Evolutionary conservation across 495 filamentous ascomycete species (phyloP), one percentile per base, ranked within the genome.

Genomic region (Neurospora sp.): DNA sequence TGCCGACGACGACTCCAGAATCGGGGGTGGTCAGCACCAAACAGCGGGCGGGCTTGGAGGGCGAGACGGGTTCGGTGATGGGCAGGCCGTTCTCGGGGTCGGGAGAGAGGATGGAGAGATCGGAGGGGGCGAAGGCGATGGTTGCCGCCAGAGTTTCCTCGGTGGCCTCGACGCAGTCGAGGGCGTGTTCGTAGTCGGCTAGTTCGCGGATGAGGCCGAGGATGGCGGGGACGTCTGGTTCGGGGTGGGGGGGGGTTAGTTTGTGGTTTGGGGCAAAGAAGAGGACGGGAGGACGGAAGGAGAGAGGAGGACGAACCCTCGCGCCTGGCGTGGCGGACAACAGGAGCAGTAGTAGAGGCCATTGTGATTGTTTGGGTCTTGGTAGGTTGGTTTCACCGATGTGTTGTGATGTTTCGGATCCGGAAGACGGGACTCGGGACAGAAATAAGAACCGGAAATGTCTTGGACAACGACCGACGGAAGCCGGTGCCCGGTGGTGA

Each of bases 171-270:
- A 97, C 94, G 72, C 88, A 84, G 78, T 91, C 84, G 21, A 90
- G 85, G 84, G 91, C 89, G 31, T 91, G 84, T 82, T 98, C 94
- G 83, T 97, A 97, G 77, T 89, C 87, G 74, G 96, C 95, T 6
- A 98, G 90, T 77, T 96, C 94, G 72, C 89, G 89, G 83, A 99
- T 96, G 76, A 97, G 84, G 73, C 89, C 81, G 74, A 97, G 89
- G 80, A 98, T 97, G 17, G 85, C 83, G 40, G 90, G 89, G 71
- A 97, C 90, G 76, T 98, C 94, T 97, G n/a, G n/a, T n/a, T n/a
- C n/a, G n/a, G n/a, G n/a, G n/a, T n/a, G n/a, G n/a, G n/a, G n/a
- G n/a, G n/a, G n/a, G n/a, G 43, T 48, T 48, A 43, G 42, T 3
- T 45, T 62, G 70, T 69, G 17, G n/a, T n/a, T n/a, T 71, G 70